A percentile compares a stretch with the other conserved stretches of the same genome.
phyloP scores from a whole-genome alignment of 306 rosid genomes.

The Prunus dulcis region DNA sequence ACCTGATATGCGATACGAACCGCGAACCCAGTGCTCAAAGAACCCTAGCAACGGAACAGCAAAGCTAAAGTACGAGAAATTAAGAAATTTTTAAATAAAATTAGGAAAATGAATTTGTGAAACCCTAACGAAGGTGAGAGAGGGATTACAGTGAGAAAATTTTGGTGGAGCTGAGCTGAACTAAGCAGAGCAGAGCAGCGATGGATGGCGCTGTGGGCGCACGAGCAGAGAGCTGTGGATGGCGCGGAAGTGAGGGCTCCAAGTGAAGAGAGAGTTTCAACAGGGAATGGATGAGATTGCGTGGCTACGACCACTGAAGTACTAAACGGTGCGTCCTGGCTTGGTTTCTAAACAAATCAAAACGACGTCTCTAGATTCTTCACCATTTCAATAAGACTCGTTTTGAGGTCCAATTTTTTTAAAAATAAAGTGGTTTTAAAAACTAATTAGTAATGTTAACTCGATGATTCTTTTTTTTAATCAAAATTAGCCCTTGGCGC shows the following conservation, averaged over 20 bases:
- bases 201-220: neutral
- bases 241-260: slow-evolving; percentile 21
- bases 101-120: neutral
- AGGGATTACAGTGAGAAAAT: neutral
- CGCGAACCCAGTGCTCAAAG: neutral
- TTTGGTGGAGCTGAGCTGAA: neutral
- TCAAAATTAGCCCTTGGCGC: no score
- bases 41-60: slow-evolving; percentile 6
- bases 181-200: neutral
- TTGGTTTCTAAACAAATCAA: neutral
- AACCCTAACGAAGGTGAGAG: neutral
- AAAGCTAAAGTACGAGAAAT: neutral
- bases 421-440: no score
- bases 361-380: neutral
- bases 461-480: no score
- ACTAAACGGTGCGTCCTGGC: slow-evolving; percentile 3
- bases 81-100: neutral
- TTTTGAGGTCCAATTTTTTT: neutral
- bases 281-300: slow-evolving; percentile 15
- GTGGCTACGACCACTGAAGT: neutral
- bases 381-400: neutral
- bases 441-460: no score
- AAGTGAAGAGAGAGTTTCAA: neutral
- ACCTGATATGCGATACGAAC: slow-evolving; percentile 5
- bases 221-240: neutral